These are phyloP conservation scores for Aspergillus ostianus DNA, from an alignment of 495 filamentous ascomycete species.

Conservation along the genomic window DNA sequence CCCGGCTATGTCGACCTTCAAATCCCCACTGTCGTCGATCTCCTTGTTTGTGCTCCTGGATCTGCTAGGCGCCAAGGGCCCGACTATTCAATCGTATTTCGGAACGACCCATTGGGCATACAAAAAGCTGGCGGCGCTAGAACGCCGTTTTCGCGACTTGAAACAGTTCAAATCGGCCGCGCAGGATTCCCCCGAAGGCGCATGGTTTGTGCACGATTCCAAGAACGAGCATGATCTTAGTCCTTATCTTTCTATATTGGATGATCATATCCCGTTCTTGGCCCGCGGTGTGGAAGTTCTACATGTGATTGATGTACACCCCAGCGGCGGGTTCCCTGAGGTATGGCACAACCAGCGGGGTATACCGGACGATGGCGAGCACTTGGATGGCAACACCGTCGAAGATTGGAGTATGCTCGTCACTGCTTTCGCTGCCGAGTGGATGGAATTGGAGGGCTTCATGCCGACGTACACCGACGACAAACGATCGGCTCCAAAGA, in stretches of 20 bases:
- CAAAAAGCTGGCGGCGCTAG: conserved; percentile 61
- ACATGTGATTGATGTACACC: conserved; percentile 75
- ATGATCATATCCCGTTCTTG: conserved; percentile 92
- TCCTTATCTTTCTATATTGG: conserved; percentile 56
- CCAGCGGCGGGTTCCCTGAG: conserved; percentile 57
- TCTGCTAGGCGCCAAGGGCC: conserved; percentile 70
- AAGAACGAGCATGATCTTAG: conserved; percentile 52
- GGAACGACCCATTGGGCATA: conserved; percentile 94
- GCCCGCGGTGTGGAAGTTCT: conserved; percentile 79
- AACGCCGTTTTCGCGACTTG: conserved; percentile 63
- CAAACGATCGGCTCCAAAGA: conserved; percentile 13
- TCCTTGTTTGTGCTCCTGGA: conserved; percentile 91
- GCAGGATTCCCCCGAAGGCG: conserved; percentile 10
- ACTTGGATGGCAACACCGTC: conserved; percentile 79
- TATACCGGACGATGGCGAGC: conserved; percentile 71
- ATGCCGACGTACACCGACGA: conserved; percentile 29
- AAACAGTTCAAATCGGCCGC: conserved; percentile 50
- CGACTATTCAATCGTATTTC: conserved; percentile 77
- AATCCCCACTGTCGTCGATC: conserved; percentile 72
- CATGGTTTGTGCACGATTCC: conserved; percentile 51
- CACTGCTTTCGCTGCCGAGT: conserved; percentile 84
- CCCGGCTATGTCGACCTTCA: conserved; percentile 69
- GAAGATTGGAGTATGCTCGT: conserved; percentile 84
- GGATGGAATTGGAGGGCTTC: conserved; percentile 84
- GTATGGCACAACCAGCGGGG: conserved; percentile 79